Conservation (phyloP, 176 grass and related monocot species). For the Raddia guianensis region DNA sequence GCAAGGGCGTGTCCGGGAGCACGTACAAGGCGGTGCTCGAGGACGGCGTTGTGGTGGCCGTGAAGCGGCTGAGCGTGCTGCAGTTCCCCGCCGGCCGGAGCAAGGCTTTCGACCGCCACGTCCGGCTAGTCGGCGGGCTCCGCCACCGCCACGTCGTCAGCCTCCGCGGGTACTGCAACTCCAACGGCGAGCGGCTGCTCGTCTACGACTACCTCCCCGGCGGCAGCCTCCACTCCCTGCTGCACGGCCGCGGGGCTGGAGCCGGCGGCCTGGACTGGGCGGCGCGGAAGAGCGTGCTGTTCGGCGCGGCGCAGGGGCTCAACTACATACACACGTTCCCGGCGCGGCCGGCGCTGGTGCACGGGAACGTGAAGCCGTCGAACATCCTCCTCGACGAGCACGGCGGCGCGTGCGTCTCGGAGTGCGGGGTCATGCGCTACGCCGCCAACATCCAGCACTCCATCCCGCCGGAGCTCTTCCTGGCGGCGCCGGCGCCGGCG, state of each 20-base stretch:
- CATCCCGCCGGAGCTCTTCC: constrained; percentile 38
- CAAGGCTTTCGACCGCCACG: constrained; percentile 73
- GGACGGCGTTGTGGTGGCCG: constrained; percentile 67
- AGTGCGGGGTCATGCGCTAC: constrained; percentile 72
- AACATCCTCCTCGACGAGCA: constrained; percentile 81
- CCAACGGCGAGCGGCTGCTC: constrained; percentile 66
- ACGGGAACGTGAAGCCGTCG: constrained; percentile 79
- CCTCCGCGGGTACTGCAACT: constrained; percentile 69
- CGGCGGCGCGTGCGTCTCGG: constrained; percentile 64
- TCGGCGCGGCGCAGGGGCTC: constrained; percentile 58
- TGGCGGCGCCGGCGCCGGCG: not conserved
- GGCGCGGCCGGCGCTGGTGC: constrained; percentile 51
- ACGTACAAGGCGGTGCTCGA: constrained; percentile 76
- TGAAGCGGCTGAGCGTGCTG: constrained; percentile 76
- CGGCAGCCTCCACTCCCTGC: constrained; percentile 63
- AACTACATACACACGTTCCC: constrained; percentile 75
- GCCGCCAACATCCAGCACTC: constrained; percentile 47
- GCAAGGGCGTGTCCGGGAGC: constrained; percentile 80
- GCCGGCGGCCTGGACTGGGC: constrained; percentile 40
- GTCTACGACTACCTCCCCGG: constrained; percentile 75
- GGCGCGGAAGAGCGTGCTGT: constrained; percentile 55
- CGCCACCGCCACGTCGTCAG: constrained; percentile 67
- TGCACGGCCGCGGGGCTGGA: constrained; percentile 36
- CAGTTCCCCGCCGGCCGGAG: constrained; percentile 51
- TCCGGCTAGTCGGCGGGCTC: constrained; percentile 63